phyloP scores from a whole-genome alignment of 2,329 filamentous ascomycete genomes.

The Ophiostoma piceae region DNA sequence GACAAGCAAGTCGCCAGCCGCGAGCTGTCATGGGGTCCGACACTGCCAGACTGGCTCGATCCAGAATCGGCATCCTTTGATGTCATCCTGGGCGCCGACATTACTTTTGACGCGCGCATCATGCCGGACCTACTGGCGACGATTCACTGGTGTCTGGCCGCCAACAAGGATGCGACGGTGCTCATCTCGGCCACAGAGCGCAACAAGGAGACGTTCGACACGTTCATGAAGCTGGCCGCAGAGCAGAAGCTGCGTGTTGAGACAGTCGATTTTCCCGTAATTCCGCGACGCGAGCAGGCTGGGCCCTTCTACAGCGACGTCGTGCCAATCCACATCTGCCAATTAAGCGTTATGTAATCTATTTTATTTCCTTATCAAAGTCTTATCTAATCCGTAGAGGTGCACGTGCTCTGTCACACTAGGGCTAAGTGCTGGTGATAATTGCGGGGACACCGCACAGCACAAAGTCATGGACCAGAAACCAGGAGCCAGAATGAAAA shows the following conservation, averaged over 20 bases:
- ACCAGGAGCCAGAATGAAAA: not conserved
- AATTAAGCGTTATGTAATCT: not conserved
- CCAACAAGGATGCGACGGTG: constrained; percentile 53
- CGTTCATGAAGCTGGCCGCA: constrained; percentile 54
- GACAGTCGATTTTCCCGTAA: constrained; percentile 41
- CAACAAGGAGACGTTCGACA: constrained; percentile 62
- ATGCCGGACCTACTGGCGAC: constrained; percentile 62
- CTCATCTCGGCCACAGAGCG: constrained; percentile 67
- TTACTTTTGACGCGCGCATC: constrained; percentile 66
- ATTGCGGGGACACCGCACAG: constrained; percentile 5
- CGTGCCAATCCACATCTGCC: constrained; percentile 55
- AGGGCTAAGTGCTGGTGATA: not conserved
- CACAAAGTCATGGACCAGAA: not conserved
- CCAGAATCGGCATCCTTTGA: constrained; percentile 42
- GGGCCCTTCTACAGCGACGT: constrained; percentile 61
- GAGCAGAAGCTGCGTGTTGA: constrained; percentile 41
- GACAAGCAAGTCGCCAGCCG: constrained; percentile 43
- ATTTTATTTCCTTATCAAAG: not conserved
- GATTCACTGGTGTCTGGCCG: constrained; percentile 37
- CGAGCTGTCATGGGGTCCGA: constrained; percentile 57
- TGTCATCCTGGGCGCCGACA: constrained; percentile 67
- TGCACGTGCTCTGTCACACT: not conserved
- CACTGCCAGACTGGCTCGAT: not conserved
- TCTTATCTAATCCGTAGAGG: not conserved
- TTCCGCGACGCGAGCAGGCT: constrained; percentile 40